Base-by-base conservation (phyloP, 2,329 filamentous ascomycete genomes). In the Diplocarpon rosae region DNA sequence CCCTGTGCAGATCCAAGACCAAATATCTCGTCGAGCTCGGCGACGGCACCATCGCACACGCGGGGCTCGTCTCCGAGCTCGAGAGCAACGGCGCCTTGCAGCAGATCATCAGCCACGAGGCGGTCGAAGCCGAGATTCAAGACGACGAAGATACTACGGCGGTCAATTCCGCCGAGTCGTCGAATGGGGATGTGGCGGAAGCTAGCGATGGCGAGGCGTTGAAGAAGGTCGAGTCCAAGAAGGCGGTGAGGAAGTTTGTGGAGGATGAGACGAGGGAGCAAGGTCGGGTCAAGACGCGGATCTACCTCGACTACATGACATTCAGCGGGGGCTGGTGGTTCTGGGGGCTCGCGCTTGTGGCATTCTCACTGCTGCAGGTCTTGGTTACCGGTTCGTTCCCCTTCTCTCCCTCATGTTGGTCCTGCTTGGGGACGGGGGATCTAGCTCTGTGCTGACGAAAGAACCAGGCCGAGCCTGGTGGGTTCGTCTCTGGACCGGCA, bases 1-100 rank as follows among this genome's bases (percentile, higher is more conserved):
- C 76, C 2, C 69, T 90, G 1, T 83, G 80, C 51, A 71, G 85
- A 46, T 70, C 82, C 11, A 76, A 75, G 57, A 78, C 85, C 6
- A 83, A 83, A 55, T 90, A 84, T 53, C 69, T 85, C 6, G 80
- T 89, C 4, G 75, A 85, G 49, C 72, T 92, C 1, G 80, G 77
- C 15, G 76, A 85, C 43, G 85, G 84, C 8, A 70, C 67, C 6
- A 72, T 83, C 8, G 68, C 80, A 33, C 68, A 82, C 51, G 72
- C 78, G 2, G 85, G 83, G 0, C 63, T 78, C 1, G 67, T 84
- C 1, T 73, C 76, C 0, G 80, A 87, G n/a, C 64, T 81, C n/a
- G 67, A 70, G 29, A 65, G 72, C 42, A 70, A 75, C 14, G 76
- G 76, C 6, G 72, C 66, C 0, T 61, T 81, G 10, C 66, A 76